These are phyloP conservation scores for Colletotrichum orchidophilum DNA, from an alignment of 2,329 filamentous ascomycete species.

Conservation along the genomic window DNA sequence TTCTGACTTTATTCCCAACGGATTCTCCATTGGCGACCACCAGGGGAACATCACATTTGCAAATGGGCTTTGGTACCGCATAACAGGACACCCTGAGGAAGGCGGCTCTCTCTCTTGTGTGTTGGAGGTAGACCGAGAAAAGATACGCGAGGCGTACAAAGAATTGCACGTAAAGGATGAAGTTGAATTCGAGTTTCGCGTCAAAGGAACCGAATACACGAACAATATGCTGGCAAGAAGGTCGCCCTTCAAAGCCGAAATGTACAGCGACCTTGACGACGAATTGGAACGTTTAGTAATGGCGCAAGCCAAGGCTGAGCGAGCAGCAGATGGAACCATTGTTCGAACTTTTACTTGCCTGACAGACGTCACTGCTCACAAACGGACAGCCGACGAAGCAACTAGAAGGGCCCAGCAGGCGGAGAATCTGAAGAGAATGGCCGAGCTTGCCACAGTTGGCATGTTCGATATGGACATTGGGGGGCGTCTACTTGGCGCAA, in stretches of 20 bases:
- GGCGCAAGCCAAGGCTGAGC: slow-evolving; percentile 58
- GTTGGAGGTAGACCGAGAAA: slow-evolving; percentile 55
- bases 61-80: slow-evolving; percentile 72
- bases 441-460: slow-evolving; percentile 63
- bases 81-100: slow-evolving; percentile 54
- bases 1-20: slow-evolving; percentile 78
- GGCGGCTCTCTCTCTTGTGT: slow-evolving; percentile 54
- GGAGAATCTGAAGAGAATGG: slow-evolving; percentile 63
- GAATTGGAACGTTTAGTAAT: slow-evolving; percentile 53
- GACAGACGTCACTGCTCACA: slow-evolving; percentile 61
- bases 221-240: slow-evolving; percentile 18
- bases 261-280: slow-evolving; percentile 41
- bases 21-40: slow-evolving; percentile 75
- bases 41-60: slow-evolving; percentile 74
- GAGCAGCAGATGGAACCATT: slow-evolving; percentile 52
- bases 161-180: slow-evolving; percentile 49
- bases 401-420: slow-evolving; percentile 59
- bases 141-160: slow-evolving; percentile 52
- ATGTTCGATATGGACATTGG: slow-evolving; percentile 64
- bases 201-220: slow-evolving; percentile 38
- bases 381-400: slow-evolving; percentile 58
- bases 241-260: slow-evolving; percentile 37
- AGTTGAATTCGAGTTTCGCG: slow-evolving; percentile 59
- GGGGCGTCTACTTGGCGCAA: slow-evolving; percentile 59
- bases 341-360: slow-evolving; percentile 58